A percentile compares a stretch with the other conserved stretches of the same genome.
Conservation (phyloP, 1,284 basidiomycete species). For the Chondrostereum purpureum region DNA sequence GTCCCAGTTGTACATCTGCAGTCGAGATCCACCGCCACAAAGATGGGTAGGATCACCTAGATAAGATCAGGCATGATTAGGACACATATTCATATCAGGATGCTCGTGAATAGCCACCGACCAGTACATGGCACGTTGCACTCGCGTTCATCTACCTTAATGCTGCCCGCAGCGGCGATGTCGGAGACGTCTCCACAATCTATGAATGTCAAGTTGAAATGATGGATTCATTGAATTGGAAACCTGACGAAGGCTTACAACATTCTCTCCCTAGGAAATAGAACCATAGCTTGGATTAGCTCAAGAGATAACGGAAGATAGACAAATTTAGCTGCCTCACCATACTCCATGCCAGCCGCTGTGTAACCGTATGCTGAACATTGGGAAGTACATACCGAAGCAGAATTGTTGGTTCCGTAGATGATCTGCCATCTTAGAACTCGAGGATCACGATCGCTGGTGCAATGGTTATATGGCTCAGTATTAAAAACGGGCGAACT, state of each 20-base stretch:
- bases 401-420: slow-evolving; percentile 54
- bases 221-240: not conserved
- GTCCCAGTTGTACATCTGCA: slow-evolving; percentile 57
- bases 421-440: slow-evolving; percentile 57
- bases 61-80: too few relatives aligned
- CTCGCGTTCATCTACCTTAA: slow-evolving; percentile 15
- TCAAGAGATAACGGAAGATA: too few relatives aligned
- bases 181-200: slow-evolving; percentile 64
- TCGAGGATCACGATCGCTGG: slow-evolving; percentile 20
- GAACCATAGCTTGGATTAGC: too few relatives aligned
- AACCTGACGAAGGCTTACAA: slow-evolving; percentile 38
- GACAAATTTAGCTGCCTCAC: too few relatives aligned
- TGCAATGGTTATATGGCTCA: slow-evolving; percentile 20
- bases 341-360: slow-evolving; percentile 56
- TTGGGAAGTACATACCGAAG: slow-evolving; percentile 52
- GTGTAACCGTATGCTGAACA: slow-evolving; percentile 62
- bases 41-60: slow-evolving; percentile 55
- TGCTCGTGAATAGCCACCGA: too few relatives aligned
- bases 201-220: slow-evolving; percentile 17
- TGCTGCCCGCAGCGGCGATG: slow-evolving; percentile 35
- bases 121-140: slow-evolving; percentile 1
- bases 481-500: not conserved
- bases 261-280: slow-evolving; percentile 43
- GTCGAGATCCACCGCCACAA: slow-evolving; percentile 48
- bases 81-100: slow-evolving; percentile 29